Base-by-base conservation (phyloP, 306 rosid genomes). In the Dryas octopetala region DNA sequence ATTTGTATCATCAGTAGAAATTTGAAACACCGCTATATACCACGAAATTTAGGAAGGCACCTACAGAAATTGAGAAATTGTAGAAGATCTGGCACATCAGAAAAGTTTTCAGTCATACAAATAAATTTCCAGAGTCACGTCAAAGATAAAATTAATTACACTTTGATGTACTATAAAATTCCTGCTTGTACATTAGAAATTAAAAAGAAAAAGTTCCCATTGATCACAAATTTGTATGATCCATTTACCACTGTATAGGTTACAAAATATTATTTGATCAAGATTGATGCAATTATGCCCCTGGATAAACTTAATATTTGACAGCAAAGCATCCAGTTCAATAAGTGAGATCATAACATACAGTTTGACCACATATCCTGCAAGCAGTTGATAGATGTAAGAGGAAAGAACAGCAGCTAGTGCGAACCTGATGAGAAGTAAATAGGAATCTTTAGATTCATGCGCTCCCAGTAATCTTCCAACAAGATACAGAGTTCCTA, bases 401-500 rank as follows among this genome's bases (percentile, higher is more conserved):
- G 17, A 23, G 13, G 4, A 4, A 60, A 48, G 54, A 46, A 68
- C 47, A 58, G 48, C 26, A 58, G 50, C 64, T n/a, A 41, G 58
- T 28, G 53, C 82, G 68, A 73, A 94, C 98, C 97, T 87, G 97
- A 86, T 63, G 97, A 95, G 81, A 90, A 88, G 79, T 95, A 95
- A 69, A 95, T 95, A 46, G 97, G 98, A 89, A 95, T 82, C 84
- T 90, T 87, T 81, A 91, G 85, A 87, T 87, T 88, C 97, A 89
- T 90, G 69, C 98, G 97, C 77, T 89, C 89, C 97, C 98, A 95
- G 79, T 95, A 91, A 81, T 95, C 95, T 64, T 95, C 97, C 89
- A 95, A 86, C 82, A 95, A 89, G 85, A 95, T 90, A 83, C 97
- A 91, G 50, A 95, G 88, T 81, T 94, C 98, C 97, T 91, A 73